Evolutionary conservation across 129 eudicot species (phyloP).

Genomic region (Glebionis coronaria): DNA sequence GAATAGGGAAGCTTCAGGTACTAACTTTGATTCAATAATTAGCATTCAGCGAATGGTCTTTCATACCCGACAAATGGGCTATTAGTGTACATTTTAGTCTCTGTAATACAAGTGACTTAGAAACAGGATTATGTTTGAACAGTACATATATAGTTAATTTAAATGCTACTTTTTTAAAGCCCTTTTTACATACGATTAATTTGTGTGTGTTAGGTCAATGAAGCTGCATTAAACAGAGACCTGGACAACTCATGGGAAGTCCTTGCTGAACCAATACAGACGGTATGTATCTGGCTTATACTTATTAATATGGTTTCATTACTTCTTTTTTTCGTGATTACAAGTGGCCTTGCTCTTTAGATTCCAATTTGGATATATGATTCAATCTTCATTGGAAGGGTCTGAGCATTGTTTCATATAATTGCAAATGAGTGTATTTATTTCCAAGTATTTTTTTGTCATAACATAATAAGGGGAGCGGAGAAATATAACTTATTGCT

Average conservation of each 20-base stretch:
- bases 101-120: neutral
- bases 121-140: neutral
- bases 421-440: neutral
- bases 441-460: neutral
- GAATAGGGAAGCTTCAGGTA: slow-evolving; percentile 97
- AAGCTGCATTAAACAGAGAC: slow-evolving; percentile 63
- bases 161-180: neutral
- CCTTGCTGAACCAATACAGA: slow-evolving; percentile 98
- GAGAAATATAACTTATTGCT: neutral
- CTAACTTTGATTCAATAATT: neutral
- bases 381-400: neutral
- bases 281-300: slow-evolving; percentile 44
- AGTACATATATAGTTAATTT: neutral
- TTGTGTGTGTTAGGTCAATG: slow-evolving; percentile 62
- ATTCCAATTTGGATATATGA: neutral
- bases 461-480: neutral
- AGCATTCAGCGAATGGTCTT: neutral
- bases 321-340: neutral
- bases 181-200: neutral
- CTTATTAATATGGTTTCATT: neutral
- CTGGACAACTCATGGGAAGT: slow-evolving; percentile 94
- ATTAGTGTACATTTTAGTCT: neutral
- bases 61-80: neutral
- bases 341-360: neutral
- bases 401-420: neutral